A percentile compares a stretch with the other conserved stretches of the same genome.
phyloP scores from a whole-genome alignment of 768 basidiomycete genomes.

The Suillus cothurnatus region DNA sequence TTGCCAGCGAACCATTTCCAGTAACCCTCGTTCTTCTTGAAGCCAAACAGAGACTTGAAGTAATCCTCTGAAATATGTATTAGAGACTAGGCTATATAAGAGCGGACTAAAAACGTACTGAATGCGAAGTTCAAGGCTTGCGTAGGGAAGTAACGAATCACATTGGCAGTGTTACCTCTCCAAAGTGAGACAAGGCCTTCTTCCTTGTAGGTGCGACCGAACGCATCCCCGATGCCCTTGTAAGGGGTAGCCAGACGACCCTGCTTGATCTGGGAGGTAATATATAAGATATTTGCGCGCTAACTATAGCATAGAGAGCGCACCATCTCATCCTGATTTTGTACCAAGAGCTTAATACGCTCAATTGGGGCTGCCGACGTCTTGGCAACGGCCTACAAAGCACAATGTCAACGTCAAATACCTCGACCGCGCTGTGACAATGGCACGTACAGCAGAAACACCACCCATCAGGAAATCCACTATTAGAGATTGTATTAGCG shows the following conservation, averaged over 20 bases:
- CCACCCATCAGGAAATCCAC: conserved; percentile 97
- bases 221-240: conserved; percentile 95
- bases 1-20: conserved; percentile 99
- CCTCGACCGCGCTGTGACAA: neutral
- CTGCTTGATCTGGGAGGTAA: conserved; percentile 84
- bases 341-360: conserved; percentile 97
- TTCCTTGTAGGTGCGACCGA: conserved; percentile 87
- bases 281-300: neutral
- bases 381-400: conserved; percentile 89
- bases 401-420: conserved; percentile 21
- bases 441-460: conserved; percentile 77
- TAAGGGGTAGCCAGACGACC: conserved; percentile 96
- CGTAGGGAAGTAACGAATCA: conserved; percentile 99
- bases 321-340: conserved; percentile 99
- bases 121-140: conserved; percentile 99
- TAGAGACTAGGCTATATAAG: neutral
- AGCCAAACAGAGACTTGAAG: conserved; percentile 98
- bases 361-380: conserved; percentile 99
- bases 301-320: conserved; percentile 17
- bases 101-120: conserved; percentile 60
- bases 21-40: conserved; percentile 98
- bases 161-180: conserved; percentile 99
- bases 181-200: conserved; percentile 96
- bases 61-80: conserved; percentile 69
- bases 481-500: conserved; percentile 42